Conservation (phyloP, 345 rosid genomes). For the Citropsis articulata region DNA sequence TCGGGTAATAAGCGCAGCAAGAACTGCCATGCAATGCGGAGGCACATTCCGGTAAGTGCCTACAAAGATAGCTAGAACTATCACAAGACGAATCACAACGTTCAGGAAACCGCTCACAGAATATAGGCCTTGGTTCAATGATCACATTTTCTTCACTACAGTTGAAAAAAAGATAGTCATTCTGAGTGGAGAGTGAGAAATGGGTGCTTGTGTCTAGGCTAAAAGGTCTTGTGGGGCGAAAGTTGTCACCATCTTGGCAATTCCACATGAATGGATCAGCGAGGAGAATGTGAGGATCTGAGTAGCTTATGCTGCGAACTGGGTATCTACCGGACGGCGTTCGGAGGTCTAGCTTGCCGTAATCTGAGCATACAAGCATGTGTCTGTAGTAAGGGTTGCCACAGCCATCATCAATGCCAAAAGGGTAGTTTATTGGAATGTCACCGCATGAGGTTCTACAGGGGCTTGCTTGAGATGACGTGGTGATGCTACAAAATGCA, state of each 20-base stretch:
- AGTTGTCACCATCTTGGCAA: conserved; percentile 63
- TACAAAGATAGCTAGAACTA: conserved; percentile 79
- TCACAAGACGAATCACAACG: conserved; percentile 89
- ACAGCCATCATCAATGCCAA: conserved; percentile 82
- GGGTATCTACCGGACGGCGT: conserved; percentile 86
- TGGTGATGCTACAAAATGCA: conserved; percentile 16
- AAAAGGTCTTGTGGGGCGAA: conserved; percentile 73
- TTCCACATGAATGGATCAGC: conserved; percentile 88
- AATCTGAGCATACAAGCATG: conserved; percentile 67
- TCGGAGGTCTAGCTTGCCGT: conserved; percentile 60
- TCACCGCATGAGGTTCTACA: conserved; percentile 75
- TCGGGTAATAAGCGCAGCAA: conserved; percentile 84
- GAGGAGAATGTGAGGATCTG: conserved; percentile 74
- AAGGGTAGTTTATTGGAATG: conserved; percentile 70
- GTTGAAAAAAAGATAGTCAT: conserved; percentile 92
- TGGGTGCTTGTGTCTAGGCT: conserved; percentile 86
- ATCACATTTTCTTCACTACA: conserved; percentile 64
- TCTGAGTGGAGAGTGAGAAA: conserved; percentile 72
- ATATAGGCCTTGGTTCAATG: conserved; percentile 75
- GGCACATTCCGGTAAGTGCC: conserved; percentile 79
- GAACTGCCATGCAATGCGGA: conserved; percentile 46
- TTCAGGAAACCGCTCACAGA: conserved; percentile 83
- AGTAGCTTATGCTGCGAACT: conserved; percentile 63
- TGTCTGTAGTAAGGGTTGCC: conserved; percentile 83
- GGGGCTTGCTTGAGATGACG: conserved; percentile 37